Evolutionary conservation across 2,329 filamentous ascomycete species (phyloP), one percentile per base, ranked within the genome.

Genomic region (Furcasterigmium sp.): DNA sequence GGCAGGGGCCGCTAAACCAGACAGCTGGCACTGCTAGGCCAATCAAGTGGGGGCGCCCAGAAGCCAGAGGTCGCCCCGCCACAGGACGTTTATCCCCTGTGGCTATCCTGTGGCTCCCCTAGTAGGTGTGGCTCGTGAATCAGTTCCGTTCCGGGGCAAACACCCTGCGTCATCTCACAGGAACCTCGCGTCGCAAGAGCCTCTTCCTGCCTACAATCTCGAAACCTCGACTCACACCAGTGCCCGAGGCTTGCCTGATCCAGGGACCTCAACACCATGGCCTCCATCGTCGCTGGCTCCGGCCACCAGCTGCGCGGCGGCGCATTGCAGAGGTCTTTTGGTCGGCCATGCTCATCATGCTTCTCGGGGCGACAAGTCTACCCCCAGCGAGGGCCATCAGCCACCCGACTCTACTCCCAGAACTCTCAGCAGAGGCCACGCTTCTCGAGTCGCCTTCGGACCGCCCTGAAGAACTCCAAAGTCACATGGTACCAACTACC

Each of bases 401-500:
- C 38, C 50, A 54, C 59, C 19, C 63, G 59, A 25, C 50, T 54
- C 38, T 65, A 62, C 43, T 71, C 70, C 39, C 67, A 67, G 44
- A 59, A 63, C 45, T 64, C 70, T 34, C 67, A 68, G 43, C 67
- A 68, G 48, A 62, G 69, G 49, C 71, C 67, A 29, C 67, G 67
- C 45, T 78, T 78, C 61, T 70, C 73, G 23, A 70, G 73, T 39
- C 70, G 73, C 21, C 64, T 79, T 44, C 66, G 72, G 20, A 67
- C 67, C 46, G 72, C 73, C 34, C 60, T 75, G 41, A 68, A 64
- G 49, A 72, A 72, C 52, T 72, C 68, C 50, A 78, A 73, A 62
- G 75, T 93, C 48, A 80, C 87, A 69, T 96, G 91, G 91, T 88
- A 90, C 64, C 87, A 87, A 37, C 95, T 96, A 53, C 91, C 91